Base-by-base conservation (phyloP, 768 basidiomycete species). In the Lactarius deliciosus region DNA sequence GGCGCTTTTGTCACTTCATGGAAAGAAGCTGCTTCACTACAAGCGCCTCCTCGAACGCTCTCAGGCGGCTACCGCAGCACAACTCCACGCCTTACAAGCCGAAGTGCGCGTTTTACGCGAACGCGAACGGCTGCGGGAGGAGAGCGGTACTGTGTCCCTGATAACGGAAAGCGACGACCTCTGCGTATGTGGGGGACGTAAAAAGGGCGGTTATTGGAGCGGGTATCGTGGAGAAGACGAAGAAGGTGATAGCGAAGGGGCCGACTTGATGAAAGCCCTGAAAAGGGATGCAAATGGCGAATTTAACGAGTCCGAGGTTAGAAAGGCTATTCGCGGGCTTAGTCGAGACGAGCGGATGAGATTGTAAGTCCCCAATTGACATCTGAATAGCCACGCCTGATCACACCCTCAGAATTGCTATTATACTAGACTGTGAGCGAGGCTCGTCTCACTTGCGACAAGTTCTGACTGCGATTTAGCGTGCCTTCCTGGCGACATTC, bases 11-110 rank as follows among this genome's bases (percentile, higher is more conserved):
- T 74, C 74, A 20, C 71, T 83, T 25, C 84, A 86, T 69, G 75
- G 78, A 36, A 74, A 74, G 45, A 90, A 90, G 70, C 82, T 92
- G 16, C 81, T 86, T 18, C 85, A 87, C 64, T 89, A 91, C 76
- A 93, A 89, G 73, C 84, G 92, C 1, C 81, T 94, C 1, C 82
- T 94, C 15, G 92, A 94, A 70, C 88, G 88, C 47, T 83, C 91
- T 0, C 93, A 94, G 71, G 85, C 88, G 2, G 86, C 87, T 10
- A 82, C 89, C 1, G 90, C 92, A 0, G 88, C 91, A 1, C 93
- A 94, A 72, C 79, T 94, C 2, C 92, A 94, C 72, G 92, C 93
- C 0, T 79, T 95, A 1, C 92, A 94, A 76, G 92, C 91, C 2
- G 91, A 94, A 73, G 79, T 92, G 3, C 81, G 85, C 15, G 79